These are phyloP conservation scores for Diaporthe vaccinii DNA, from an alignment of 2,329 filamentous ascomycete genomes.

Conservation along the genomic window DNA sequence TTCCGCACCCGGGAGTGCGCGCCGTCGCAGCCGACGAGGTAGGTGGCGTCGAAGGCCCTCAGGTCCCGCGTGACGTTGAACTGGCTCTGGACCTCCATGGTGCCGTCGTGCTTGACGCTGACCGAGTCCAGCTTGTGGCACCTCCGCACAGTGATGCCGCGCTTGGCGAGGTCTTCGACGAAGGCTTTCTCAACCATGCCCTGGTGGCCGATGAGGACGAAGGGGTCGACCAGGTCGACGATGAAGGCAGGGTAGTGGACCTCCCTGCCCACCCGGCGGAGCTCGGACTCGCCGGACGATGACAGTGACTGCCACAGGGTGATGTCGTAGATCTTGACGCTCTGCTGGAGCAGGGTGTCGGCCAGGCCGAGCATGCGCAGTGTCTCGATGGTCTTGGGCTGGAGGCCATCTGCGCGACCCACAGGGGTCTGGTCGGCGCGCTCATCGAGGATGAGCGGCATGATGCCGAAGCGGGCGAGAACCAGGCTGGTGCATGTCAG, in stretches of 20 bases:
- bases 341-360: slow-evolving; percentile 71
- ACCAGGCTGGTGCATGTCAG: slow-evolving; percentile 35
- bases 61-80: slow-evolving; percentile 51
- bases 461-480: slow-evolving; percentile 67
- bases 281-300: slow-evolving; percentile 53
- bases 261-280: slow-evolving; percentile 69
- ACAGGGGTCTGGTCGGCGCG: slow-evolving; percentile 76
- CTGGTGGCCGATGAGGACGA: slow-evolving; percentile 61
- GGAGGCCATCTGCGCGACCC: slow-evolving; percentile 76
- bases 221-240: slow-evolving; percentile 51
- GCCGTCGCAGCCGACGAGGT: slow-evolving; percentile 59
- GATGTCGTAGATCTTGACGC: slow-evolving; percentile 77
- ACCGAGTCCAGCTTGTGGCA: slow-evolving; percentile 48
- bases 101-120: slow-evolving; percentile 50
- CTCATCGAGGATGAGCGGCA: slow-evolving; percentile 76
- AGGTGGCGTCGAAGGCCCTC: slow-evolving; percentile 42
- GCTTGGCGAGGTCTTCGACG: slow-evolving; percentile 64
- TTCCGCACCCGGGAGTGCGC: slow-evolving; percentile 79
- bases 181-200: slow-evolving; percentile 72
- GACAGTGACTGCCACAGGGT: slow-evolving; percentile 68
- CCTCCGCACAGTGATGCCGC: slow-evolving; percentile 63
- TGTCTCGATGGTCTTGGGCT: slow-evolving; percentile 81
- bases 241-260: slow-evolving; percentile 45
- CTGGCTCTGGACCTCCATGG: slow-evolving; percentile 60
- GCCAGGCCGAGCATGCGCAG: slow-evolving; percentile 76